Evolutionary conservation across 805 yeast genomes (phyloP).

Genomic region (Kluyveromyces starmeri): DNA sequence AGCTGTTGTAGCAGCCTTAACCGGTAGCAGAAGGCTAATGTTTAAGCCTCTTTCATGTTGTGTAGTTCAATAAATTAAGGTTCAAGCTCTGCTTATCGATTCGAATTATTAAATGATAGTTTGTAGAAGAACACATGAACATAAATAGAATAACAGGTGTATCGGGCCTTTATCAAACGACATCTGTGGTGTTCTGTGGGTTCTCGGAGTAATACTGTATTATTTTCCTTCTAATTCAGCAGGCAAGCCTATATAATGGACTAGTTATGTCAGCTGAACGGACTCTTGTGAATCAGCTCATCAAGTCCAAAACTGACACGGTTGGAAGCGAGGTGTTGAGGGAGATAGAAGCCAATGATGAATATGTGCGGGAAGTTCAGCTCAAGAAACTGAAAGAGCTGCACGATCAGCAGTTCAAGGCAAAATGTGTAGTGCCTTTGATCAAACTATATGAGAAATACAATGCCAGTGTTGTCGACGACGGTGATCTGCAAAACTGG

Average conservation of each 20-base stretch:
- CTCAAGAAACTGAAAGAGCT: conserved; percentile 19
- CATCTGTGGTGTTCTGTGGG: too few relatives aligned
- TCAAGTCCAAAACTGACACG: conserved; percentile 12
- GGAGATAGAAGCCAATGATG: conserved; percentile 23
- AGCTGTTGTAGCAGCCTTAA: too few relatives aligned
- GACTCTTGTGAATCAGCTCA: conserved; percentile 8
- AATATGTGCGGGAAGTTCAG: conserved; percentile 22
- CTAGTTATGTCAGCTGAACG: conserved; percentile 2
- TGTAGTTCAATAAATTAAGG: too few relatives aligned
- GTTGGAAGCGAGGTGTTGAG: conserved; percentile 13
- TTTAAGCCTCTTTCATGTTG: too few relatives aligned
- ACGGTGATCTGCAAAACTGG: conserved; percentile 40
- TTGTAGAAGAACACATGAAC: too few relatives aligned
- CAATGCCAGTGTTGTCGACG: conserved; percentile 11
- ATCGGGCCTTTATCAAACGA: neutral
- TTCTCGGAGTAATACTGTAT: too few relatives aligned
- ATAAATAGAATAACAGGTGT: too few relatives aligned
- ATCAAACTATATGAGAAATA: conserved; percentile 16
- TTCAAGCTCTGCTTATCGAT: too few relatives aligned
- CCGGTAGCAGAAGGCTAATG: too few relatives aligned
- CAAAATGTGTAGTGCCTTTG: conserved; percentile 18
- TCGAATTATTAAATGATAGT: too few relatives aligned
- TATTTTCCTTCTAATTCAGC: too few relatives aligned
- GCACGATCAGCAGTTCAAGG: conserved; percentile 22
- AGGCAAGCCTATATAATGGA: too few relatives aligned